Percentiles rank a stretch among this genome's conserved stretches.
Evolutionary conservation across 2,329 filamentous ascomycete genomes (phyloP).

Genomic region (Fusarium begoniae): DNA sequence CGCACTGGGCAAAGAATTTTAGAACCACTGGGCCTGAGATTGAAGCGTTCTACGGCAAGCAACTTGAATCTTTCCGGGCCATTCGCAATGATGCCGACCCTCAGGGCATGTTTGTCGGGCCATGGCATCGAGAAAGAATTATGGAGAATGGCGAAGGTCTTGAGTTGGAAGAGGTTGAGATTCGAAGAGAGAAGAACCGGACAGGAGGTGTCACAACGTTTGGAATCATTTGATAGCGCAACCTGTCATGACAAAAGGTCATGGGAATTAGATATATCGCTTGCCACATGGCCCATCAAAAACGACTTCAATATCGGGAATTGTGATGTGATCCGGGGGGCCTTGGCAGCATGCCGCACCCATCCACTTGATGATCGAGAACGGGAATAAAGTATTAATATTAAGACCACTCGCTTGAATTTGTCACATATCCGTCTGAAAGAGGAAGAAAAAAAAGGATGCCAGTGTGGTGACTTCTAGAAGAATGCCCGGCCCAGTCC

Average conservation of each 20-base stretch:
- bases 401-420: conserved; percentile 22
- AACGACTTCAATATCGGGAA: conserved; percentile 1
- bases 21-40: conserved; percentile 68
- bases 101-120: conserved; percentile 86
- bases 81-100: conserved; percentile 78
- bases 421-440: conserved; percentile 22
- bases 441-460: conserved; percentile 8
- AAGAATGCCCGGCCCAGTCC: background rate
- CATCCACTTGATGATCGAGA: background rate
- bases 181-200: conserved; percentile 37
- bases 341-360: background rate
- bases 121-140: conserved; percentile 84
- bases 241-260: conserved; percentile 8
- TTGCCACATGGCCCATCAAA: background rate
- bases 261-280: conserved; percentile 3
- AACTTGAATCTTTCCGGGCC: conserved; percentile 72
- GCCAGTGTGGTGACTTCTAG: conserved; percentile 4
- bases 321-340: background rate
- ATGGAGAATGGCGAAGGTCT: conserved; percentile 50
- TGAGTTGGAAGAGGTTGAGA: conserved; percentile 51
- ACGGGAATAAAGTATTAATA: conserved; percentile 20
- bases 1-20: conserved; percentile 97
- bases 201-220: conserved; percentile 42
- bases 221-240: conserved; percentile 32
- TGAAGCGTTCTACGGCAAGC: conserved; percentile 72